A percentile compares a stretch with the other conserved stretches of the same genome.
Conservation (phyloP, 2,329 filamentous ascomycete genomes). For the Diaporthe longicolla region DNA sequence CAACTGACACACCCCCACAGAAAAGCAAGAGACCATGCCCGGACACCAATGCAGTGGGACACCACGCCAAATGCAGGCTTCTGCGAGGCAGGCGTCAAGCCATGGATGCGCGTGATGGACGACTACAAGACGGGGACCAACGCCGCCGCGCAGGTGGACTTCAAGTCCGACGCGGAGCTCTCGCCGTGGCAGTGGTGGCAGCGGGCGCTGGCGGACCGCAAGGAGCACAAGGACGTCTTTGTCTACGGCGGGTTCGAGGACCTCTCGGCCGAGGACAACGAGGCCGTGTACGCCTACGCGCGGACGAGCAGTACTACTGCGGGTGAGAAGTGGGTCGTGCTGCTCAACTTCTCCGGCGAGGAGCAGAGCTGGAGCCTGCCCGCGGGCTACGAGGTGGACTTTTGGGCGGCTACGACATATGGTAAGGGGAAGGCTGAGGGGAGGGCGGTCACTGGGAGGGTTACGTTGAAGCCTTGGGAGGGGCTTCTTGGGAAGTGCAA, state of each 20-base stretch:
- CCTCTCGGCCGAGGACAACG: slow-evolving; percentile 36
- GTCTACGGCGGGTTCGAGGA: slow-evolving; percentile 73
- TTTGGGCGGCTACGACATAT: slow-evolving; percentile 47
- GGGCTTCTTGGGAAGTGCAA: slow-evolving; percentile 46
- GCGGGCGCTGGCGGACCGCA: slow-evolving; percentile 70
- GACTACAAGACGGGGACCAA: slow-evolving; percentile 65
- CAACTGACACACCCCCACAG: slow-evolving; percentile 41
- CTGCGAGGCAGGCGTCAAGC: slow-evolving; percentile 58
- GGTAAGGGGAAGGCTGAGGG: slow-evolving; percentile 43
- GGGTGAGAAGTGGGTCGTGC: slow-evolving; percentile 49
- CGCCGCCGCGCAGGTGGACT: slow-evolving; percentile 66
- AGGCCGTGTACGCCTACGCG: slow-evolving; percentile 44
- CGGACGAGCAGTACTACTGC: slow-evolving; percentile 44
- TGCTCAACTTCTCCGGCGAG: slow-evolving; percentile 49
- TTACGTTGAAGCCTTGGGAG: slow-evolving; percentile 49
- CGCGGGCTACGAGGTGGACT: slow-evolving; percentile 45
- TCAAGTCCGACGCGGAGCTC: slow-evolving; percentile 48
- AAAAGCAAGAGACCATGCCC: slow-evolving; percentile 72
- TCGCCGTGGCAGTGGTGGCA: slow-evolving; percentile 67
- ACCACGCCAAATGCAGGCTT: slow-evolving; percentile 74
- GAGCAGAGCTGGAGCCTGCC: slow-evolving; percentile 48
- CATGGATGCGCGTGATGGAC: slow-evolving; percentile 81
- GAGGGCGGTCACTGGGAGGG: slow-evolving; percentile 43
- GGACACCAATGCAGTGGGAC: slow-evolving; percentile 82
- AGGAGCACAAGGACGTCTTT: slow-evolving; percentile 72